Evolutionary conservation across 2,329 filamentous ascomycete species (phyloP).

Genomic region (Colletotrichum sp.): DNA sequence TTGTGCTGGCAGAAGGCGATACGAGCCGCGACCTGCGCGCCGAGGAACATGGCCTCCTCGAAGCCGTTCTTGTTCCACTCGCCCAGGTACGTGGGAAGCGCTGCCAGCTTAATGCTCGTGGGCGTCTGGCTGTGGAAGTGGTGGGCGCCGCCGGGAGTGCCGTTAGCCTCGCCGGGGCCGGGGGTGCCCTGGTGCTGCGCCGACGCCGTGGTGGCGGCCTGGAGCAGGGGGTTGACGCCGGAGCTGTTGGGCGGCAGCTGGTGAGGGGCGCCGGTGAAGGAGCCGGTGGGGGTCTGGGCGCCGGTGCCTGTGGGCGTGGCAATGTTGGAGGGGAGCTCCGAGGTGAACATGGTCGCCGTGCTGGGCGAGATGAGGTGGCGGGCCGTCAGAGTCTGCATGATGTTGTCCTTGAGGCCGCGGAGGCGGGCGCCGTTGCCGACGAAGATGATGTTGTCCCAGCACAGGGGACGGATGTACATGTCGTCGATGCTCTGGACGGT

Average conservation of each 20-base stretch:
- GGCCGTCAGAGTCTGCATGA: constrained; percentile 77
- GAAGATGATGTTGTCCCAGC: constrained; percentile 93
- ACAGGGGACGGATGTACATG: constrained; percentile 79
- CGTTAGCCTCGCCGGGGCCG: constrained; percentile 41
- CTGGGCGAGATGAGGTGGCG: constrained; percentile 92
- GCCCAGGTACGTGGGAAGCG: constrained; percentile 82
- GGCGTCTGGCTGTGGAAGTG: constrained; percentile 75
- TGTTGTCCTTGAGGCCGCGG: constrained; percentile 85
- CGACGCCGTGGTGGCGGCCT: constrained; percentile 84
- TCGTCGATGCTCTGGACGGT: constrained; percentile 85
- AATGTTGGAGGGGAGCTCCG: constrained; percentile 92
- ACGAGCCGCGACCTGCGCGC: constrained; percentile 81
- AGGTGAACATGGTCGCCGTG: constrained; percentile 95
- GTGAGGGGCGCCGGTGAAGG: constrained; percentile 58
- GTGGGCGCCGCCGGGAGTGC: constrained; percentile 39
- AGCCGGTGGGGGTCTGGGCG: constrained; percentile 83
- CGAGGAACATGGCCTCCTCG: constrained; percentile 87
- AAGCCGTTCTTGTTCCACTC: constrained; percentile 85
- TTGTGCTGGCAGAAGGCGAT: constrained; percentile 66
- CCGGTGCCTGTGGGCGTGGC: constrained; percentile 91
- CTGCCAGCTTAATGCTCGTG: constrained; percentile 80
- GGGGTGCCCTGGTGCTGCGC: constrained; percentile 35
- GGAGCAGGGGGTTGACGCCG: constrained; percentile 86
- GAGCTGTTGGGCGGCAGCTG: constrained; percentile 49
- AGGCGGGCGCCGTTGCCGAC: constrained; percentile 83